Percentiles rank a stretch among this genome's conserved stretches.
phyloP scores from a whole-genome alignment of 495 filamentous ascomycete genomes.

The Wilcoxina mikolae region DNA sequence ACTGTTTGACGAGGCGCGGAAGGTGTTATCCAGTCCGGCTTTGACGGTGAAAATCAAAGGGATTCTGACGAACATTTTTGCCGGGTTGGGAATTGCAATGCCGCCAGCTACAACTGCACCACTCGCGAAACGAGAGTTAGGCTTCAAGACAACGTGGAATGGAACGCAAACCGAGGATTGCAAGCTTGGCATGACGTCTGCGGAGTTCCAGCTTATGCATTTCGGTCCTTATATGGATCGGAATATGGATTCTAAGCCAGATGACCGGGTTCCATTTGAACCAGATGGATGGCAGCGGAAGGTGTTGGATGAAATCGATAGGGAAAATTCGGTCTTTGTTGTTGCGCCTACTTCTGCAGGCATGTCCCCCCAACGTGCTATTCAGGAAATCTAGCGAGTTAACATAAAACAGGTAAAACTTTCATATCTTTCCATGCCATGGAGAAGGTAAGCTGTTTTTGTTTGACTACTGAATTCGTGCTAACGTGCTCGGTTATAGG shows the following conservation, averaged over 20 bases:
- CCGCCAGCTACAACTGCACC: not conserved
- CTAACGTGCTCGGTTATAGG: no score
- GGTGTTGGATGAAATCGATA: conserved; percentile 60
- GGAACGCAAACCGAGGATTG: conserved; percentile 30
- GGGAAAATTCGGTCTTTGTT: conserved; percentile 51
- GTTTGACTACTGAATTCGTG: no score
- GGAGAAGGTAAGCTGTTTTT: conserved; percentile 56
- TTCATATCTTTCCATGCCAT: conserved; percentile 63
- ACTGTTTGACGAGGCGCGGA: conserved; percentile 27
- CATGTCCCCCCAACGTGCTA: no score
- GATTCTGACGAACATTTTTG: conserved; percentile 24
- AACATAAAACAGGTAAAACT: conserved; percentile 41
- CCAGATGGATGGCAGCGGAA: conserved; percentile 64
- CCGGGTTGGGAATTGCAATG: conserved; percentile 19
- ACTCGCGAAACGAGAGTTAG: conserved; percentile 8
- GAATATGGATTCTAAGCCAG: conserved; percentile 49
- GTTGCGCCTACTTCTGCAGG: no score
- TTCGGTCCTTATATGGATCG: conserved; percentile 63
- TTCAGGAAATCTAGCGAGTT: no score
- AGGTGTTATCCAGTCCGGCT: conserved; percentile 13
- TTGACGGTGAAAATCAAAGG: conserved; percentile 24
- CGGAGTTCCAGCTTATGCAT: conserved; percentile 48
- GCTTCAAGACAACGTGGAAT: conserved; percentile 14
- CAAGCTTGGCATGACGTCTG: conserved; percentile 23
- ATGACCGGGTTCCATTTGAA: conserved; percentile 50